These are phyloP conservation scores for Physcia stellaris DNA, from an alignment of 495 filamentous ascomycete genomes.

Conservation along the genomic window DNA sequence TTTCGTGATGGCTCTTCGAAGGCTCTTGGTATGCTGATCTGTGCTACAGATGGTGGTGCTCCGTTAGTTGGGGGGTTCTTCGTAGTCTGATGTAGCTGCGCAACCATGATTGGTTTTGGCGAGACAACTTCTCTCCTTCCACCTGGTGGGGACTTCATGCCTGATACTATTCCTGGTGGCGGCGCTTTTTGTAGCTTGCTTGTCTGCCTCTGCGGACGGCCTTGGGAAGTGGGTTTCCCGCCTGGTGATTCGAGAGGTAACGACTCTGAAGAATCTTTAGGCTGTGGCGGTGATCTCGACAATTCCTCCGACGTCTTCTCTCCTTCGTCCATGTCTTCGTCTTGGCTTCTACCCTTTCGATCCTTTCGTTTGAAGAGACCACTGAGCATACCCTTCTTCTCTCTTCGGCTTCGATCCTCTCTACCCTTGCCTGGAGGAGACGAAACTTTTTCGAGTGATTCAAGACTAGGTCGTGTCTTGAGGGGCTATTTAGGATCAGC, in stretches of 20 bases:
- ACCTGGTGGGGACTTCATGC: too few species aligned
- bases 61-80: too few species aligned
- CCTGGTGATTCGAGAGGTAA: constrained; percentile 21
- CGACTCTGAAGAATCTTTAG: constrained; percentile 38
- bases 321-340: constrained; percentile 49
- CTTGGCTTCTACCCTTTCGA: constrained; percentile 59
- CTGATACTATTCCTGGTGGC: constrained; percentile 33
- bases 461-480: constrained; percentile 27
- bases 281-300: constrained; percentile 35
- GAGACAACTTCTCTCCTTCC: too few species aligned
- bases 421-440: constrained; percentile 40
- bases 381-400: constrained; percentile 89
- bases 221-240: constrained; percentile 19
- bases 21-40: too few species aligned
- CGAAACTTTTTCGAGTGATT: constrained; percentile 37
- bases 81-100: too few species aligned
- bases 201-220: constrained; percentile 37
- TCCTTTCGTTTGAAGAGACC: constrained; percentile 93
- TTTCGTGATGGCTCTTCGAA: too few species aligned
- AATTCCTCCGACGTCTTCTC: constrained; percentile 49
- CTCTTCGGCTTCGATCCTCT: constrained; percentile 78
- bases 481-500: constrained; percentile 8
- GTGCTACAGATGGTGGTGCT: too few species aligned
- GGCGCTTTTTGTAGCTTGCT: constrained; percentile 69
- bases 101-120: too few species aligned